These are phyloP conservation scores for Azolla pinnata DNA, from an alignment of 75 land plant genomes.

Conservation along the genomic window DNA sequence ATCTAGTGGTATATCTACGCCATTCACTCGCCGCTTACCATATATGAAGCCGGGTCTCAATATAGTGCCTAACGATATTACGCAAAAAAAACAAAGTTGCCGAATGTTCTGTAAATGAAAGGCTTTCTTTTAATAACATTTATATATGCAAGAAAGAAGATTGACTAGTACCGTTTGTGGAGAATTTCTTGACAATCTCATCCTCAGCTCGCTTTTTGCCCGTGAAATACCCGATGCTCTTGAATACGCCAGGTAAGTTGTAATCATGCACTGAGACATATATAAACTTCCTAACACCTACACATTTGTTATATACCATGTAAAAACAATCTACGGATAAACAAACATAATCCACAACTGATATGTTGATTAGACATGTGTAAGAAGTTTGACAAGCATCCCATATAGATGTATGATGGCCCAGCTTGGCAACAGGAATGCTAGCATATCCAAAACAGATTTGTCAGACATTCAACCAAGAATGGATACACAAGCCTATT, in stretches of 20 bases:
- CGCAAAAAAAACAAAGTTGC: background rate
- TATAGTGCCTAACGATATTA: conserved; percentile 51
- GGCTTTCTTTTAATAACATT: background rate
- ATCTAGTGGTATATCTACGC: conserved; percentile 80
- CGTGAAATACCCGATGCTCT: conserved; percentile 68
- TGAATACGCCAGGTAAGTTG: conserved; percentile 75
- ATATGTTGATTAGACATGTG: too few relatives aligned
- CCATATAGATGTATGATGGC: too few relatives aligned
- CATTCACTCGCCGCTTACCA: conserved; percentile 73
- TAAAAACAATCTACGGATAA: too few relatives aligned
- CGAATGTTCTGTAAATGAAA: background rate
- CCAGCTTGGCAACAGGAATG: too few relatives aligned
- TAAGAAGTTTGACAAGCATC: too few relatives aligned
- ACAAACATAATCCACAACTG: too few relatives aligned
- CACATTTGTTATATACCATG: too few relatives aligned
- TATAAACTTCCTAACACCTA: conserved; percentile 83
- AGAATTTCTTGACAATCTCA: conserved; percentile 70
- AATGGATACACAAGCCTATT: too few relatives aligned
- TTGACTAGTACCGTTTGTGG: conserved; percentile 52
- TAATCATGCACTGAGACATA: conserved; percentile 95
- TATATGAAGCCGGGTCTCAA: conserved; percentile 92
- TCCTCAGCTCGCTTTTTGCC: conserved; percentile 91
- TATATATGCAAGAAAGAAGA: background rate
- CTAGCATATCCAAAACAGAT: too few relatives aligned
- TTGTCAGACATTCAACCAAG: too few relatives aligned